Evolutionary conservation across 805 yeast genomes (phyloP).

Genomic region (Wickerhamiella kurtzmanii): DNA sequence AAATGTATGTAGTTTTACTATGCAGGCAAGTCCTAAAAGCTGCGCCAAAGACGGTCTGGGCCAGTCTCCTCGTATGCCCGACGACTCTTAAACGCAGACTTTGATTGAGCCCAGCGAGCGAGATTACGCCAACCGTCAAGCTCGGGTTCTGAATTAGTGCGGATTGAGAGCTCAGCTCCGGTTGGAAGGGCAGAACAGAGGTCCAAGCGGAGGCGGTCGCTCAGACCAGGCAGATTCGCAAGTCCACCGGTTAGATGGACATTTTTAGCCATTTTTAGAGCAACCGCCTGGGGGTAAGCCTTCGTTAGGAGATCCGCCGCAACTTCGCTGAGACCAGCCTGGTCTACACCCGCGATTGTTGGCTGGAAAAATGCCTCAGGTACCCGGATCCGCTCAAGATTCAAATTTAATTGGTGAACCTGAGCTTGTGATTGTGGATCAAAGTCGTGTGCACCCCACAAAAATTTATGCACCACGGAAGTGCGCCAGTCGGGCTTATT

Average conservation of each 20-base stretch:
- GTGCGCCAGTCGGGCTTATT: slow-evolving; percentile 76
- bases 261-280: slow-evolving; percentile 36
- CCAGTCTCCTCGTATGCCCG: slow-evolving; percentile 82
- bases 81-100: slow-evolving; percentile 41
- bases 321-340: slow-evolving; percentile 81
- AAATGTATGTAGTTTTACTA: no score
- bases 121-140: slow-evolving; percentile 91
- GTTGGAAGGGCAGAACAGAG: slow-evolving; percentile 59
- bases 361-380: slow-evolving; percentile 93
- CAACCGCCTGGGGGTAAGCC: slow-evolving; percentile 33
- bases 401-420: slow-evolving; percentile 79
- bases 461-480: slow-evolving; percentile 63
- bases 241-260: slow-evolving; percentile 82
- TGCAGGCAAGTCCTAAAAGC: no score
- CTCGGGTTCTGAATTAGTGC: slow-evolving; percentile 52
- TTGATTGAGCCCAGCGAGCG: slow-evolving; percentile 56
- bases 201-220: slow-evolving; percentile 54
- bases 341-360: slow-evolving; percentile 85
- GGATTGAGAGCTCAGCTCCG: slow-evolving; percentile 45
- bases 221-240: slow-evolving; percentile 50
- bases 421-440: slow-evolving; percentile 73
- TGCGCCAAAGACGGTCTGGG: slow-evolving; percentile 56
- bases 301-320: slow-evolving; percentile 45
- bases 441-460: slow-evolving; percentile 82
- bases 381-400: slow-evolving; percentile 78